Conservation (phyloP, 306 rosid genomes). For the Vicia villosa region DNA sequence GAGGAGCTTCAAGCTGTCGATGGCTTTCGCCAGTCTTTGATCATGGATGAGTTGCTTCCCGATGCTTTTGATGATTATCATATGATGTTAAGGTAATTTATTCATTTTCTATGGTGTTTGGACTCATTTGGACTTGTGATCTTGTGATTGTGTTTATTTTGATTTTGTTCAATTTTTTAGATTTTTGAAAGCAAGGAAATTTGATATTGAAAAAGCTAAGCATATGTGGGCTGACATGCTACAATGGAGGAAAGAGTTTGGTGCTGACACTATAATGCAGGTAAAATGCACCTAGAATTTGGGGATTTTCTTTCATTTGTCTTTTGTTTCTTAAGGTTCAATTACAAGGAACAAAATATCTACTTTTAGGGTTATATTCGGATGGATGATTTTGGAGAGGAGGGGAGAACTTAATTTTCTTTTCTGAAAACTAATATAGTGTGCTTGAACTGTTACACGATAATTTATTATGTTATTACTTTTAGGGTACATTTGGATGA, state of each 20-base stretch:
- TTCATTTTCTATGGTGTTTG: not conserved
- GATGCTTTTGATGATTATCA: conserved; percentile 82
- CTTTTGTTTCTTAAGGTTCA: not conserved
- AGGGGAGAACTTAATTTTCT: not conserved
- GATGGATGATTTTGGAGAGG: too few relatives aligned
- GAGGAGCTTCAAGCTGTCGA: conserved; percentile 89
- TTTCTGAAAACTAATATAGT: not conserved
- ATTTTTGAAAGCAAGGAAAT: conserved; percentile 94
- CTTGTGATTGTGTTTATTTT: not conserved
- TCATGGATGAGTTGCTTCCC: conserved; percentile 84
- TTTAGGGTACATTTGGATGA: too few relatives aligned
- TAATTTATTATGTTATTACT: too few relatives aligned
- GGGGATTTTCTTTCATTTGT: too few relatives aligned
- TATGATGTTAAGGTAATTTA: conserved; percentile 72
- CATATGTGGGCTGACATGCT: conserved; percentile 99
- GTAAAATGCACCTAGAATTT: conserved; percentile 45
- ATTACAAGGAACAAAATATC: too few relatives aligned
- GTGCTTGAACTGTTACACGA: not conserved
- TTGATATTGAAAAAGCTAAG: conserved; percentile 85
- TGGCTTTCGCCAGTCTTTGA: conserved; percentile 75
- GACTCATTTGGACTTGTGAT: too few relatives aligned
- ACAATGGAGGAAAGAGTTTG: conserved; percentile 90
- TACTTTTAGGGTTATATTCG: not conserved
- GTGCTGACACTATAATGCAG: conserved; percentile 77
- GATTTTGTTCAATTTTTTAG: conserved; percentile 42